phyloP scores from a whole-genome alignment of 23 red algal genomes.

The Gracilaria vermiculophylla region DNA sequence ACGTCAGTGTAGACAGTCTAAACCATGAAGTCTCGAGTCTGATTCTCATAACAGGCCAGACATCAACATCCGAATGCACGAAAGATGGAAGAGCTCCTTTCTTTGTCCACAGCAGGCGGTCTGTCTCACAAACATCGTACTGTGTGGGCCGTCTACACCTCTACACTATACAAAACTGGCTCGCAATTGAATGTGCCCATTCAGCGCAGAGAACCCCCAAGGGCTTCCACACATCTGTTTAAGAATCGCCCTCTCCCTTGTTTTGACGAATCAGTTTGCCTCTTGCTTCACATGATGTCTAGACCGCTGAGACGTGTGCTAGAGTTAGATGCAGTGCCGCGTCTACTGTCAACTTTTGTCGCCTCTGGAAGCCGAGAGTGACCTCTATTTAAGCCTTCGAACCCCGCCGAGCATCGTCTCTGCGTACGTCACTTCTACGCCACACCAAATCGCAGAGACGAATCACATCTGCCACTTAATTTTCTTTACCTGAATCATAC shows the following conservation, averaged over 20 bases:
- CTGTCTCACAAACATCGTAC: conserved; percentile 32
- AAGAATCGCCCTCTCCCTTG: conserved; percentile 25
- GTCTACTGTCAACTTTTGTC: background rate
- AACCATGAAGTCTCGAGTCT: background rate
- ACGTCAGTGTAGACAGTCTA: conserved; percentile 8
- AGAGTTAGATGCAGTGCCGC: background rate
- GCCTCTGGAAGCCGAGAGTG: background rate
- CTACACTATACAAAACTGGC: background rate
- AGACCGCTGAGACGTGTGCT: background rate
- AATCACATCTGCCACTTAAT: background rate
- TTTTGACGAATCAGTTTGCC: background rate
- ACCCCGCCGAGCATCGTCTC: too few species aligned
- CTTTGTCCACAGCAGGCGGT: conserved; percentile 25
- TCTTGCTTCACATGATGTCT: background rate
- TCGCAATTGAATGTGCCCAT: conserved; percentile 16
- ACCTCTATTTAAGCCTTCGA: background rate
- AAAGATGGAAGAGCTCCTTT: conserved; percentile 3
- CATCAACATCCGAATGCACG: conserved; percentile 4
- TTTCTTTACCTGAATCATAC: background rate
- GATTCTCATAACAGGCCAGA: conserved; percentile 2
- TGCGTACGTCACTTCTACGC: background rate
- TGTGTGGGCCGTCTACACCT: conserved; percentile 4
- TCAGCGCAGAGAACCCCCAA: background rate
- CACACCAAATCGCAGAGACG: background rate
- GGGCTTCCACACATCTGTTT: background rate